Evolutionary conservation across 805 yeast genomes (phyloP).

Genomic region (Candida manassasensis): DNA sequence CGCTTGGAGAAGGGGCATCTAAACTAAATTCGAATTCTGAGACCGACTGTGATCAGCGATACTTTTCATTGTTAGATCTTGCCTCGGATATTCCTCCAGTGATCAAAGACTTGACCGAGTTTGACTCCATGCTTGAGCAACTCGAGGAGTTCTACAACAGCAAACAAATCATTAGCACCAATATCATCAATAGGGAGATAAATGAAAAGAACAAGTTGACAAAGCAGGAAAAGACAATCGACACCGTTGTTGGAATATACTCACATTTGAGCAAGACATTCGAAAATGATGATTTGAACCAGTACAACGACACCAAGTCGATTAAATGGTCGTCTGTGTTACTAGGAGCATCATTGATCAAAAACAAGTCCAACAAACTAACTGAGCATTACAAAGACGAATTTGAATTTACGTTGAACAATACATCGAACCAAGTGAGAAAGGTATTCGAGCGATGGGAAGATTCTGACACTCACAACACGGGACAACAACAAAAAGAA

Average conservation of each 20-base stretch:
- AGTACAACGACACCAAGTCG: slow-evolving; percentile 6
- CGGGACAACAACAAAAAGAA: not conserved
- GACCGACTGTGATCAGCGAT: not conserved
- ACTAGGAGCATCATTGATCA: slow-evolving; percentile 12
- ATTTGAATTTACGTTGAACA: slow-evolving; percentile 4
- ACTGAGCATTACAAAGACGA: slow-evolving; percentile 3
- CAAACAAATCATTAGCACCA: slow-evolving; percentile 17
- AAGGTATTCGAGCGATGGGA: slow-evolving; percentile 7
- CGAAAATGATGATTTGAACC: slow-evolving; percentile 2
- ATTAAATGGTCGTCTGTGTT: slow-evolving; percentile 9
- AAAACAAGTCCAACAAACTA: slow-evolving; percentile 7
- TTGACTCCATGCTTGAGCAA: slow-evolving; percentile 38
- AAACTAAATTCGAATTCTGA: not conserved
- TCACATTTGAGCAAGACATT: not conserved
- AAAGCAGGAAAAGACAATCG: not conserved
- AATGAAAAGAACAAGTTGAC: not conserved
- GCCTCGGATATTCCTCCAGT: slow-evolving; percentile 19
- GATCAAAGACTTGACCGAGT: slow-evolving; percentile 25
- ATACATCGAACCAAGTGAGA: slow-evolving; percentile 8
- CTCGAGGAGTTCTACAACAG: slow-evolving; percentile 21
- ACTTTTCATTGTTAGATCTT: slow-evolving; percentile 16
- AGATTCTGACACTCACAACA: slow-evolving; percentile 3
- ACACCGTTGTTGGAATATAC: not conserved
- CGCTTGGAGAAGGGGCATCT: slow-evolving; percentile 19
- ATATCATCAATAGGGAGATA: not conserved